Base-by-base conservation (phyloP, 2,329 filamentous ascomycete genomes). In the Sporothrix mexicana region DNA sequence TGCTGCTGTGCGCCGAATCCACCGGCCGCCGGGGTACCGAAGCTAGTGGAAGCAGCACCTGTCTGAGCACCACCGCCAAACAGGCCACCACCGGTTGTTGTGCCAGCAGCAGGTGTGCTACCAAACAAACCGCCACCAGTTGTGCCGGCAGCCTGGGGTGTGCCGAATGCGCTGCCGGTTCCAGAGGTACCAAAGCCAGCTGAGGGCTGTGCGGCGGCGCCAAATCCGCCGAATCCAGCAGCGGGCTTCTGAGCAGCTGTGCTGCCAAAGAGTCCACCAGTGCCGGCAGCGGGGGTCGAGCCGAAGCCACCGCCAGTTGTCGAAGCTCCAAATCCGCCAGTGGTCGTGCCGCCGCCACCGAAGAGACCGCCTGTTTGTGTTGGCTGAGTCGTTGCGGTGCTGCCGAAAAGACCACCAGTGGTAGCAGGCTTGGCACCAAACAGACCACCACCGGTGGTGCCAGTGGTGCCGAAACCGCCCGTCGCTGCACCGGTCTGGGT, bases 111-210 rank as follows among this genome's bases (percentile, higher is more conserved):
- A 0, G 83, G 79, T 53, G 77, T 80, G 73, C 81, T 80, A 64
- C 87, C 87, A 76, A 89, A 90, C 15, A 83, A 79, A 25, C 79
- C 79, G 43, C 77, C 77, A 6, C 80, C 78, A 3, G 78, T 77
- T 15, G 80, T 81, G 10, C 72, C 69, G 20, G 41, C 57, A 3
- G 70, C 68, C 20, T 72, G 69, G 13, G 62, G 47, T 2, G 73
- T 25, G 49, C 47, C 75, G 70, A 71, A 75, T 76, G 80, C 81
- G 45, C 79, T 78, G 15, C 77, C 78, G 12, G 75, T 71, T 43
- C 79, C 77, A 57, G 80, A 81, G 69, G 83, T 75, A 78, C 84
- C 85, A 69, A 88, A 87, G 67, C 83, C 83, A n/a, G 82, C 81
- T 69, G 83, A 78, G 69, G 79, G 75, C 72, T 47, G 53, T 69